phyloP scores from a whole-genome alignment of 2,329 filamentous ascomycete genomes.

The Epichloe gansuensis region DNA sequence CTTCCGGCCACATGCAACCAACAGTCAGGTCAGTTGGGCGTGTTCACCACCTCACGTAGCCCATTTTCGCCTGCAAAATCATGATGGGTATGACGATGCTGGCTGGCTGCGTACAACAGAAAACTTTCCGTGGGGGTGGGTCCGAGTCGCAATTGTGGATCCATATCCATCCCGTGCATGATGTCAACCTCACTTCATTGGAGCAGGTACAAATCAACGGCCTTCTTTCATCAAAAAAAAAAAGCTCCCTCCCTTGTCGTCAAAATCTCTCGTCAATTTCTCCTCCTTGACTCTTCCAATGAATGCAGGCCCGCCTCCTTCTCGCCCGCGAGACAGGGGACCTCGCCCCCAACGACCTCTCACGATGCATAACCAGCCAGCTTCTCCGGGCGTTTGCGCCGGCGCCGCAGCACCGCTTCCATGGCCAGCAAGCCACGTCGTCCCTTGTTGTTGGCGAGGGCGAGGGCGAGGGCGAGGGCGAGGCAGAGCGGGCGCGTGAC shows the following conservation, averaged over 20 bases:
- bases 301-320: slow-evolving; percentile 65
- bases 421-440: slow-evolving; percentile 33
- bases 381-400: slow-evolving; percentile 59
- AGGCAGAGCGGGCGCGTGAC: slow-evolving; percentile 18
- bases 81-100: not conserved
- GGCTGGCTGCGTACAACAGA: too few relatives aligned
- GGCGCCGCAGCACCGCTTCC: slow-evolving; percentile 56
- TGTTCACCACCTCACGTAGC: not conserved
- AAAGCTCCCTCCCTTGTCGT: too few relatives aligned
- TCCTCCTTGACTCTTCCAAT: slow-evolving; percentile 14
- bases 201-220: too few relatives aligned
- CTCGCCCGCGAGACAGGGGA: slow-evolving; percentile 65
- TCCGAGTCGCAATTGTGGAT: too few relatives aligned
- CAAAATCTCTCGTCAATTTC: not conserved
- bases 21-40: not conserved
- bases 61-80: not conserved
- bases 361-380: slow-evolving; percentile 50
- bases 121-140: too few relatives aligned
- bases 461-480: too few relatives aligned
- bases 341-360: slow-evolving; percentile 50
- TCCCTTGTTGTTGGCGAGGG: not conserved
- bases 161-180: too few relatives aligned
- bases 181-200: too few relatives aligned
- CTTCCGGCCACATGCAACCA: not conserved
- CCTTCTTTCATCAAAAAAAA: not conserved